Conservation (phyloP, 306 rosid genomes). For the Prunus campanulata region DNA sequence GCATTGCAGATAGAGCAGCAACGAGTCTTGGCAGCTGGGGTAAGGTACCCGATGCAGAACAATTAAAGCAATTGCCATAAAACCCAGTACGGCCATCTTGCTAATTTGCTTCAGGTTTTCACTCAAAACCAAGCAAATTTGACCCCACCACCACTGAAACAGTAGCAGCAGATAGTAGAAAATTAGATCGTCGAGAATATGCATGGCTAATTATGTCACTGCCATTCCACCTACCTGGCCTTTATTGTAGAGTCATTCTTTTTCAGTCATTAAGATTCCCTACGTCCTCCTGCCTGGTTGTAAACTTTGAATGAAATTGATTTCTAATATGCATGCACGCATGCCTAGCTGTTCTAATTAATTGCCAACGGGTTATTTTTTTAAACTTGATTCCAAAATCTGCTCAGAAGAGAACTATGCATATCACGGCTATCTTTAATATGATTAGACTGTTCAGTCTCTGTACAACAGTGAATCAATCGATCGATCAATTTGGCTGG, state of each 20-base stretch:
- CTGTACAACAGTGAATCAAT: background rate
- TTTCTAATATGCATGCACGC: slow-evolving; percentile 14
- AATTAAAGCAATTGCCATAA: slow-evolving; percentile 15
- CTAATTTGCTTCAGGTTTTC: background rate
- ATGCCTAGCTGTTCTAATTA: background rate
- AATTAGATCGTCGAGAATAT: too few relatives aligned
- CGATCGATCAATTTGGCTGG: background rate
- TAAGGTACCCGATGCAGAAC: slow-evolving; percentile 70
- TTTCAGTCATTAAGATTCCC: too few relatives aligned
- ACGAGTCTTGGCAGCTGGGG: slow-evolving; percentile 80
- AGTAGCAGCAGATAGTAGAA: too few relatives aligned
- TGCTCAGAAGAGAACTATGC: background rate
- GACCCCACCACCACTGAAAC: background rate
- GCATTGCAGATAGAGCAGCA: slow-evolving; percentile 72
- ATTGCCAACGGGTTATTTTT: too few relatives aligned
- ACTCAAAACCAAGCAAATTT: background rate
- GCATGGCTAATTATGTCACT: background rate
- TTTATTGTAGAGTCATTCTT: slow-evolving; percentile 7
- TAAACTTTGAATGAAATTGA: slow-evolving; percentile 21
- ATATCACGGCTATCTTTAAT: background rate
- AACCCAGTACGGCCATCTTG: background rate
- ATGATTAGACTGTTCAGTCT: background rate
- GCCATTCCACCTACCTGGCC: slow-evolving; percentile 15
- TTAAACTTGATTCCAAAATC: background rate
- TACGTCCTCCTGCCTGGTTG: background rate